phyloP scores from a whole-genome alignment of 345 rosid genomes.

The Linum usitatissimum region DNA sequence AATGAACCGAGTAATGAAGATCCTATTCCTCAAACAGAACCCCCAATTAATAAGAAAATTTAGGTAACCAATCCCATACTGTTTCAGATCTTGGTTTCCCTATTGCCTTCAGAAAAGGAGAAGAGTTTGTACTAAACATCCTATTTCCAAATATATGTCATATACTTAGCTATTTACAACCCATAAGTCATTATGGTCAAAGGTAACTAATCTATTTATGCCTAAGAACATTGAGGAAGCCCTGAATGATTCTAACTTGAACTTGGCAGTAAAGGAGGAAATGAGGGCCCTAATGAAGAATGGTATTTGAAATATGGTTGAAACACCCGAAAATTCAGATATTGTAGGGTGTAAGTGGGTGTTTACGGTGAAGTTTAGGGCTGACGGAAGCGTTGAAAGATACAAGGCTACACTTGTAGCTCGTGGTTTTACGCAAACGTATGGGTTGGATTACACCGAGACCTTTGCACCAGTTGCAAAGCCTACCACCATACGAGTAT shows the following conservation, averaged over 20 bases:
- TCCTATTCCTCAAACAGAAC: too few relatives aligned
- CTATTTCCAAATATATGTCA: not conserved
- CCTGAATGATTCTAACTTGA: not conserved
- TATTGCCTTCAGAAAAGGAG: not conserved
- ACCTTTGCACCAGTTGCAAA: too few relatives aligned
- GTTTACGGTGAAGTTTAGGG: too few relatives aligned
- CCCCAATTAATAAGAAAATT: too few relatives aligned
- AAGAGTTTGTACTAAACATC: conserved; percentile 2
- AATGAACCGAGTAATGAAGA: too few relatives aligned
- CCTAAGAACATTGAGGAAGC: not conserved
- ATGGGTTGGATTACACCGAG: too few relatives aligned
- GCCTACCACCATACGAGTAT: too few relatives aligned
- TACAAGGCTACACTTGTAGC: too few relatives aligned
- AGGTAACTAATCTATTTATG: not conserved
- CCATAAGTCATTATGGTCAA: not conserved
- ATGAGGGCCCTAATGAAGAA: not conserved
- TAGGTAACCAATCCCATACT: too few relatives aligned
- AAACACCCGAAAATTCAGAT: not conserved
- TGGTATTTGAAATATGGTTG: not conserved
- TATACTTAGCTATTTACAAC: not conserved
- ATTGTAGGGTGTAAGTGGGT: too few relatives aligned
- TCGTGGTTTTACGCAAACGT: too few relatives aligned
- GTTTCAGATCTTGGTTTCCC: not conserved
- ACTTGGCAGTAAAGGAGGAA: not conserved
- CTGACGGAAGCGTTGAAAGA: too few relatives aligned